phyloP scores from a whole-genome alignment of 1,284 basidiomycete species.

The Microbotryomycetes sp. region DNA sequence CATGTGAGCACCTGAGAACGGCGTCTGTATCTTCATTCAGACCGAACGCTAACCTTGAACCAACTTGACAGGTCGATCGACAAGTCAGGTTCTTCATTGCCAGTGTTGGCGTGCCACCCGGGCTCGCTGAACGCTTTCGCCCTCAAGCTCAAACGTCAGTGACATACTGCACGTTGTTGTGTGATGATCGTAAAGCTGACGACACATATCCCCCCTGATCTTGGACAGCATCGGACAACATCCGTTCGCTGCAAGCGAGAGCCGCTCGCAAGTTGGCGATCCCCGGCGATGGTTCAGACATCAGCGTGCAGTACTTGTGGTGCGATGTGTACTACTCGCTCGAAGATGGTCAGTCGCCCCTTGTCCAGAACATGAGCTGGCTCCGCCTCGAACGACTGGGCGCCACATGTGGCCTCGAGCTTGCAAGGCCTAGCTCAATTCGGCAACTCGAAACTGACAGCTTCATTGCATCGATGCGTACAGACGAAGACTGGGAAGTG shows the following conservation, averaged over 20 bases:
- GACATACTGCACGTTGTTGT: too few species aligned
- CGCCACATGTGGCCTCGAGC: neutral
- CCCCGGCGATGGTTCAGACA: conserved; percentile 16
- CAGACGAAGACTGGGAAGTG: conserved; percentile 38
- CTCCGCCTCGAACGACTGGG: neutral
- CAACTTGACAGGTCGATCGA: neutral
- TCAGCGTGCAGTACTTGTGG: conserved; percentile 30
- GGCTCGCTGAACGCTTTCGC: conserved; percentile 36
- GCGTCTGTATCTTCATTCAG: too few species aligned
- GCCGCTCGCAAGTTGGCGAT: conserved; percentile 28
- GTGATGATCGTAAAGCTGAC: neutral
- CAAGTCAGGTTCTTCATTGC: neutral
- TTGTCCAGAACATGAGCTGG: neutral
- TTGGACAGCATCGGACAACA: conserved; percentile 17
- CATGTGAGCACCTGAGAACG: too few species aligned
- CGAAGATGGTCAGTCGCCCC: conserved; percentile 32
- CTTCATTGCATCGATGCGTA: neutral
- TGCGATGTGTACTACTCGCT: conserved; percentile 36
- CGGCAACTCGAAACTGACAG: neutral
- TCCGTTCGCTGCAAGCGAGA: conserved; percentile 23
- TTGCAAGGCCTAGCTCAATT: neutral
- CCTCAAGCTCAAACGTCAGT: conserved; percentile 33
- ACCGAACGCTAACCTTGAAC: too few species aligned
- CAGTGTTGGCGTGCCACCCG: conserved; percentile 32
- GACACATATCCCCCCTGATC: neutral